A percentile compares a stretch with the other conserved stretches of the same genome.
These are phyloP conservation scores for Diphasiastrum complanatum DNA, from an alignment of 83 land plant genomes.

Conservation along the genomic window DNA sequence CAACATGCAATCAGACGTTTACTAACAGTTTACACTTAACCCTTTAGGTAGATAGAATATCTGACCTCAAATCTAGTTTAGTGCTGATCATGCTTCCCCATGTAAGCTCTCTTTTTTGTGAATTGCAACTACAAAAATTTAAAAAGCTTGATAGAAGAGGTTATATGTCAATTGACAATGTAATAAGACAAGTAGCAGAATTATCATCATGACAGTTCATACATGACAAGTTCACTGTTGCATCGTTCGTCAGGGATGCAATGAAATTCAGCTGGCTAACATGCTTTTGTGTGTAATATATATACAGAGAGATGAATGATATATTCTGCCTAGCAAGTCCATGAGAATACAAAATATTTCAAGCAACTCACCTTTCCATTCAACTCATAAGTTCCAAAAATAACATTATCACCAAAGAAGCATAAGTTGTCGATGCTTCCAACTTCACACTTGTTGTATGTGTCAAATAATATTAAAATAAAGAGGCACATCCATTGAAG, in stretches of 20 bases:
- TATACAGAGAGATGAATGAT: neutral
- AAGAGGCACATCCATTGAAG: slow-evolving; percentile 30
- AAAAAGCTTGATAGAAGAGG: no score
- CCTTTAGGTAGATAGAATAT: neutral
- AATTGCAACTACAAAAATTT: no score
- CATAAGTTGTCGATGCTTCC: slow-evolving; percentile 38
- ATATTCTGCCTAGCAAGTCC: neutral
- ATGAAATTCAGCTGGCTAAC: no score
- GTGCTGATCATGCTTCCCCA: no score
- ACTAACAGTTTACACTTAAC: neutral
- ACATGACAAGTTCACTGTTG: no score
- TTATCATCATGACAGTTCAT: no score
- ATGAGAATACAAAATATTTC: no score
- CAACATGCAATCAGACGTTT: neutral
- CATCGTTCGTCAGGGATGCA: no score
- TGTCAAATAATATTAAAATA: slow-evolving; percentile 30
- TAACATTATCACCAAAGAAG: slow-evolving; percentile 33
- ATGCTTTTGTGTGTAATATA: neutral
- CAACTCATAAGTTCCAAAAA: slow-evolving; percentile 32
- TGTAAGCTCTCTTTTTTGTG: no score
- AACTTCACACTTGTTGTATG: slow-evolving; percentile 39
- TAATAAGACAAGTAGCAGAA: no score
- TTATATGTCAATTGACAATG: no score
- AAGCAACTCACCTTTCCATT: slow-evolving; percentile 28
- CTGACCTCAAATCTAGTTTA: no score